Evolutionary conservation across 306 rosid species (phyloP), one percentile per base, ranked within the genome.

Genomic region (Comarum palustre): DNA sequence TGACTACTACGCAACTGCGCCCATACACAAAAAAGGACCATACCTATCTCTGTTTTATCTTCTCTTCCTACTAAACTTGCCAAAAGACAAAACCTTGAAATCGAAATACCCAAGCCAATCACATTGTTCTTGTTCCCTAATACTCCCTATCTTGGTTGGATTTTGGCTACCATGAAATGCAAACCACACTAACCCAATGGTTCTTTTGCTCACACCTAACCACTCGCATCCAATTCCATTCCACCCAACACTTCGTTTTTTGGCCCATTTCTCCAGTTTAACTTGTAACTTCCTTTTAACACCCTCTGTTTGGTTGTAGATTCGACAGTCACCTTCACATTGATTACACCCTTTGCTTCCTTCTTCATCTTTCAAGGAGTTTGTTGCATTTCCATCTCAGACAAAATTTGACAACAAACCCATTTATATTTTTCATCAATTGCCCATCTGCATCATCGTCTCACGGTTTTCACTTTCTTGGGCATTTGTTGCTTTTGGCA

Each of bases 271-370:
- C 32, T 39, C 47, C 47, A 64, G 69, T 64, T 64, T 11, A 72
- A 57, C 22, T 41, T 16, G 16, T 27, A 27, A 72, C 75, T 1
- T 10, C 2, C 2, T n/a, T 59, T 8, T 48, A 63, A 48, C 71
- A 70, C 66, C n/a, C 17, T 17, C 17, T 11, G 68, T 71, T 51
- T 59, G 73, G 80, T 76, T 81, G 60, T 27, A 71, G 74, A 71
- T 80, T 80, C 80, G 66, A 62, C 59, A 36, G 25, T 57, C 32
- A 38, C 66, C 42, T 17, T 71, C 68, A 51, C 81, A 38, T 80
- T 72, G 81, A 71, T 72, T 76, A 11, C 74, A 71, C 73, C 66
- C 34, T 51, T 51, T 51, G 29, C 38, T 55, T 13, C 51, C 2
- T 41, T 27, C 42, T n/a, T 31, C 73, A 69, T 57, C 66, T 68